Base-by-base conservation (phyloP, 345 rosid species). In the Mercurialis annua region DNA sequence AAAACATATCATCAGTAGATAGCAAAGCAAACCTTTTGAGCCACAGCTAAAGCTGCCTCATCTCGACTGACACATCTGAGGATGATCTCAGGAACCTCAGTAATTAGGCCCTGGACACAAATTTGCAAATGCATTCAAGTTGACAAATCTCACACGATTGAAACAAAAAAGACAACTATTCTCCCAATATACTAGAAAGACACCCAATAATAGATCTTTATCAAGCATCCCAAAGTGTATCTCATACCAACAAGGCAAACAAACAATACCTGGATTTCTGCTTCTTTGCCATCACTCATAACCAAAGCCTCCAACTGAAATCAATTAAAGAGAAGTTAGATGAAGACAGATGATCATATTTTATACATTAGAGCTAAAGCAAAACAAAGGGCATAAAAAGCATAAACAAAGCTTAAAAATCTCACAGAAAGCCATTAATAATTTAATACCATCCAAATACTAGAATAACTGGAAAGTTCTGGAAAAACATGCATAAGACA, bases 41-140 rank as follows among this genome's bases (percentile, higher is more conserved):
- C 97, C 30, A 94, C 96, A 68, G 99, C 98, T 63, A 86, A 75
- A 59, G 99, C 98, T 64, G 98, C 99, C 80, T 91, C 98, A 75
- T 94, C 99, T 74, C 96, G 84, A 75, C 93, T 91, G 29, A 87
- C 77, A 78, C 99, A 91, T 75, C 99, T 82, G 23, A 91, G 91
- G 74, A 94, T 87, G 66, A 94, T 91, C 71, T 94, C 98, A 77
- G 97, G 97, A 78, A 94, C 96, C 79, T 89, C 98, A 47, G 96
- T 73, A 76, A 89, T 76, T 50, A 91, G 69, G 31, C 87, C 96
- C 99, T 94, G 82, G 26, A 76, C 73, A 72, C 23, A 18, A 24
- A 33, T 21, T 60, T 20, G 24, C 0, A 60, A 4, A 15, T 31
- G 36, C 1, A 4, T 36, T 10, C 47, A 20, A 4, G 27, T 5